Base-by-base conservation (phyloP, 768 basidiomycete genomes). In the Agrocybe pediades region DNA sequence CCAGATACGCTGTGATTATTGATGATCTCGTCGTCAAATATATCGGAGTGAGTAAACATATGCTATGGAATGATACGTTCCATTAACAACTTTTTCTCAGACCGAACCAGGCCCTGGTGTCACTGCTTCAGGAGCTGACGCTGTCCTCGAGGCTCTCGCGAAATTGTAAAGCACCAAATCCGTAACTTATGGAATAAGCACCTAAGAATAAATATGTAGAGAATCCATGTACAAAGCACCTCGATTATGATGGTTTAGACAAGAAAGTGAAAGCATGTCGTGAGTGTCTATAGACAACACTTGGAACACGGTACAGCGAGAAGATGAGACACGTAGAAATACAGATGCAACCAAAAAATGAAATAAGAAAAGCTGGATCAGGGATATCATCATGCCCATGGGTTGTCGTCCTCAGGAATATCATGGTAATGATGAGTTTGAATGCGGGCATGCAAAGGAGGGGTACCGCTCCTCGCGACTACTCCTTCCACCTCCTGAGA, bases 11-110 rank as follows among this genome's bases (percentile, higher is more conserved):
- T 24, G 58, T 90, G 52, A 70, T 90, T 61, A 61, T 89, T 60
- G 86, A 93, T 42, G 78, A 90, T 64, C 78, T 90, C 49, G 80
- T 84, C 56, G 82, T 93, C 61, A 82, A 80, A 56, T 85, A 87
- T 61, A 61, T 91, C 49, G 80, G 70, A 64, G 87, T 84, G 58
- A 46, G 79, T 70, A 24, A 21, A 15, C 44, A 49, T 40, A 26
- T 25, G 6, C 20, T 25, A n/a, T 26, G 39, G 0, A 13, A 2
- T 43, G n/a, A 33, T 50, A 43, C 24, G 27, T 39, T 26, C 39
- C 40, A 8, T 49, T 55, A 26, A 26, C 42, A 24, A 63, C 60
- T 16, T 8, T 59, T n/a, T 46, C 49, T 46, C 53, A 80, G 84
- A 73, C 71, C 46, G 83, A 87, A 66, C 66, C 74, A 45, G 77